These are phyloP conservation scores for Plasmodium gallinaceum DNA, from an alignment of 169 alveolate species.

Conservation along the genomic window DNA sequence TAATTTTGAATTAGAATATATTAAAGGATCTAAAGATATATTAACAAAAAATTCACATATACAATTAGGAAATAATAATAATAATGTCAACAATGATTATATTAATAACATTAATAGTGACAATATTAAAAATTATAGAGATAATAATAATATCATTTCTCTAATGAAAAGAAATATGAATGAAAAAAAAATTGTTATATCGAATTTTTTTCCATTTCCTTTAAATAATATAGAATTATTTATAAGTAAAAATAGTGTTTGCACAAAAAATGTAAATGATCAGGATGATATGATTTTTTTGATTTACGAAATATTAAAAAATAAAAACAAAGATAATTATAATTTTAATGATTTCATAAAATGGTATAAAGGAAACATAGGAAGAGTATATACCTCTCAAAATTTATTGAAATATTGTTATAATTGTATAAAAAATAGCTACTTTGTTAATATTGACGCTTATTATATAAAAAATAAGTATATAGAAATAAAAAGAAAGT, in stretches of 20 bases:
- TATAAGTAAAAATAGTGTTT: constrained; percentile 54
- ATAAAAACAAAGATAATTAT: constrained; percentile 17
- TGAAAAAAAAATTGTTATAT: constrained; percentile 11
- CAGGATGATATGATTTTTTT: constrained; percentile 72
- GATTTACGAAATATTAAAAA: constrained; percentile 37
- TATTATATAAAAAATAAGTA: constrained; percentile 48
- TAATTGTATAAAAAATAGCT: constrained; percentile 62
- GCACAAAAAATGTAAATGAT: constrained; percentile 35
- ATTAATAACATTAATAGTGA: neutral
- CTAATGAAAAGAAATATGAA: neutral
- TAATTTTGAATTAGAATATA: constrained; percentile 11
- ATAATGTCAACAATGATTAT: neutral
- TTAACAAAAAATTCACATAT: neutral
- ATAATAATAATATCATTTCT: neutral
- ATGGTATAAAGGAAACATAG: constrained; percentile 61
- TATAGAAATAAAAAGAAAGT: constrained; percentile 55
- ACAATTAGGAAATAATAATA: neutral
- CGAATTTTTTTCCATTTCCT: constrained; percentile 66
- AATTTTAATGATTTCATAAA: constrained; percentile 30
- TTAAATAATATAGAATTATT: constrained; percentile 67
- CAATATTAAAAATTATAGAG: neutral
- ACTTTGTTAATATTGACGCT: constrained; percentile 55
- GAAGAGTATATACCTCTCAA: constrained; percentile 55
- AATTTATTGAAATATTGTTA: constrained; percentile 44
- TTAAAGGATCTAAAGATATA: constrained; percentile 6